Conservation (phyloP, 768 basidiomycete genomes). For the Dictyophora rubrovolvata region DNA sequence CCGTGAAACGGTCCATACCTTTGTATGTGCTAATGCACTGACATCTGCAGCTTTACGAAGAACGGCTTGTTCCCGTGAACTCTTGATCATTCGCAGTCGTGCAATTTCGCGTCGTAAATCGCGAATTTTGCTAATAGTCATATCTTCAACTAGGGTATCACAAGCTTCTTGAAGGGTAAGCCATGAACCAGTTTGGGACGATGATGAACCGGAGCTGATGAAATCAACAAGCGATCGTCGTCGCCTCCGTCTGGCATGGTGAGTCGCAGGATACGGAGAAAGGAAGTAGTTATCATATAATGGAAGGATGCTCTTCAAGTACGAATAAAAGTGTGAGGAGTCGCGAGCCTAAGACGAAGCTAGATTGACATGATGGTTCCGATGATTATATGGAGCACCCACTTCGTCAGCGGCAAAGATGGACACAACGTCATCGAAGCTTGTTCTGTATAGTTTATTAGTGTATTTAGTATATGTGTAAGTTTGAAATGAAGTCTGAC, state of each 20-base stretch:
- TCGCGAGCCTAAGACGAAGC: constrained; percentile 25
- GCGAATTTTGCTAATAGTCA: constrained; percentile 36
- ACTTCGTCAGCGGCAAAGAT: constrained; percentile 76
- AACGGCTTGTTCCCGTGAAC: constrained; percentile 57
- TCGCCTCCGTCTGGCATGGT: constrained; percentile 27
- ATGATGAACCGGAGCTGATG: constrained; percentile 17
- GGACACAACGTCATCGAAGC: constrained; percentile 48
- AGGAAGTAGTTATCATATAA: constrained; percentile 12
- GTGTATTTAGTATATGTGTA: neutral
- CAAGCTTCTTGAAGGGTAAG: constrained; percentile 28
- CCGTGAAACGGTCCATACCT: constrained; percentile 36
- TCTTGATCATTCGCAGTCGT: constrained; percentile 69
- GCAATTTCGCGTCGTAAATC: constrained; percentile 63
- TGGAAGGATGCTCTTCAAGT: constrained; percentile 45
- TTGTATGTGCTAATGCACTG: constrained; percentile 75
- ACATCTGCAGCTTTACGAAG: constrained; percentile 85
- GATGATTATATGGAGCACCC: constrained; percentile 4
- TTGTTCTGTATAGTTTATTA: constrained; percentile 34
- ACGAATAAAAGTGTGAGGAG: constrained; percentile 43
- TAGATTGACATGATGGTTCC: neutral
- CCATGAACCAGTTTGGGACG: constrained; percentile 21
- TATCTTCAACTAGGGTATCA: constrained; percentile 44
- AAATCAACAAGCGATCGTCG: constrained; percentile 16
- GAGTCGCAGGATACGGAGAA: constrained; percentile 2
- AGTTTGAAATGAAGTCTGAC: neutral